phyloP scores from a whole-genome alignment of 345 rosid genomes.

The Eucalyptus paniculata region DNA sequence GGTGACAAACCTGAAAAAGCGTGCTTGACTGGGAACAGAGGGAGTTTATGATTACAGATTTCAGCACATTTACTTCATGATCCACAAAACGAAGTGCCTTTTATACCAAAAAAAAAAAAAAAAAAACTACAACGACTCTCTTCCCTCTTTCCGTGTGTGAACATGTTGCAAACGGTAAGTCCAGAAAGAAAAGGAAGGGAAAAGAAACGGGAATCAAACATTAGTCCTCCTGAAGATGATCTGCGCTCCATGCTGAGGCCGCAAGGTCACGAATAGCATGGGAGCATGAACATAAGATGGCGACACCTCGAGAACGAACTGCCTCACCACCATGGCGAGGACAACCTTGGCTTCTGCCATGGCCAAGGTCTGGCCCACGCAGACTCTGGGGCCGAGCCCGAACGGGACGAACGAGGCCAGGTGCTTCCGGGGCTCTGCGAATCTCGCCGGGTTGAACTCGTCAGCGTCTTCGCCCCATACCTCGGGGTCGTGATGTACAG shows the following conservation, averaged over 20 bases:
- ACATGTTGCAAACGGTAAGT: neutral
- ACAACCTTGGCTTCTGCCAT: slow-evolving; percentile 38
- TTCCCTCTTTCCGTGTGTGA: neutral
- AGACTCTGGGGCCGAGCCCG: slow-evolving; percentile 46
- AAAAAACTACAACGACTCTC: neutral
- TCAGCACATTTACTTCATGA: neutral
- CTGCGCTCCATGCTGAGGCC: slow-evolving; percentile 67
- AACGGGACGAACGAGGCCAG: slow-evolving; percentile 37
- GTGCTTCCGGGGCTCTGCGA: slow-evolving; percentile 31
- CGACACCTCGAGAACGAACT: slow-evolving; percentile 29
- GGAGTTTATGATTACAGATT: neutral
- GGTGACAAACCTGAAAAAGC: neutral
- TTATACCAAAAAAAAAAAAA: too few relatives aligned
- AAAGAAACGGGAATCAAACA: neutral
- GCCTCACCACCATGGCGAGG: slow-evolving; percentile 41
- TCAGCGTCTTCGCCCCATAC: slow-evolving; percentile 68
- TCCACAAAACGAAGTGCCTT: neutral
- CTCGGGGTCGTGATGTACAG: slow-evolving; percentile 45
- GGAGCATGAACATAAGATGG: slow-evolving; percentile 76
- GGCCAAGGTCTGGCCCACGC: slow-evolving; percentile 51
- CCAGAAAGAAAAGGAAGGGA: neutral
- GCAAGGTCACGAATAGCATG: slow-evolving; percentile 23
- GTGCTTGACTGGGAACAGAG: neutral
- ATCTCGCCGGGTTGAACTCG: slow-evolving; percentile 57
- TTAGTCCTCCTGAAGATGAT: slow-evolving; percentile 33